phyloP scores from a whole-genome alignment of 345 rosid genomes.

The Euphorbia peplus region DNA sequence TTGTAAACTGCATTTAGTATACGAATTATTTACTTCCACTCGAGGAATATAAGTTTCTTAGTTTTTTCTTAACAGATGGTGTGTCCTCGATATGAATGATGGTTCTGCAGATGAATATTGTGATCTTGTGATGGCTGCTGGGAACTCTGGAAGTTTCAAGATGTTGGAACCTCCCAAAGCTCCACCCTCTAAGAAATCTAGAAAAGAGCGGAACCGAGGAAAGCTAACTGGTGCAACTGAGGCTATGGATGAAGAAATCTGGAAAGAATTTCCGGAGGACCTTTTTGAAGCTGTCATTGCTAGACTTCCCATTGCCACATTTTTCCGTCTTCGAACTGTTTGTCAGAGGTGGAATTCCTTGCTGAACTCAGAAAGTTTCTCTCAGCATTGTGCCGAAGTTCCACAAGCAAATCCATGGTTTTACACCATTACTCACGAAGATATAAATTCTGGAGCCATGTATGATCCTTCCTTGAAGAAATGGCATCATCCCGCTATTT shows the following conservation, averaged over 20 bases:
- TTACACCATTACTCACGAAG: slow-evolving; percentile 82
- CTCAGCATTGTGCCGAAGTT: slow-evolving; percentile 57
- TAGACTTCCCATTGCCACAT: slow-evolving; percentile 74
- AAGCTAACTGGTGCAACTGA: slow-evolving; percentile 42
- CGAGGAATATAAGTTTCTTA: slow-evolving; percentile 3
- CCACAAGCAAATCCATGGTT: slow-evolving; percentile 76
- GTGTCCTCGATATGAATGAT: slow-evolving; percentile 54
- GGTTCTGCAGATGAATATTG: slow-evolving; percentile 62
- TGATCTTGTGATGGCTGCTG: slow-evolving; percentile 67
- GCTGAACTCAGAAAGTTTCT: slow-evolving; percentile 69
- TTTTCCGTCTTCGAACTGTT: slow-evolving; percentile 88
- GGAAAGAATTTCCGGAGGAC: slow-evolving; percentile 95
- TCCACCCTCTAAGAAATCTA: slow-evolving; percentile 64
- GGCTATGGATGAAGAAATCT: slow-evolving; percentile 71
- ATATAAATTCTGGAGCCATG: slow-evolving; percentile 81
- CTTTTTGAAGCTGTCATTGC: slow-evolving; percentile 89
- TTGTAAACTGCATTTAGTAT: neutral
- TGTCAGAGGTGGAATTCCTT: slow-evolving; percentile 83
- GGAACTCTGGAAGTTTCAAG: slow-evolving; percentile 60
- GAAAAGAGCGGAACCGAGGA: slow-evolving; percentile 68
- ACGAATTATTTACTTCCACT: neutral
- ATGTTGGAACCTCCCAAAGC: slow-evolving; percentile 69
- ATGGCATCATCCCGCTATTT: slow-evolving; percentile 79
- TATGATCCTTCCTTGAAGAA: slow-evolving; percentile 77
- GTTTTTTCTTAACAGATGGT: slow-evolving; percentile 51